Base-by-base conservation (phyloP, 495 filamentous ascomycete genomes). In the Penicillium verhagenii region DNA sequence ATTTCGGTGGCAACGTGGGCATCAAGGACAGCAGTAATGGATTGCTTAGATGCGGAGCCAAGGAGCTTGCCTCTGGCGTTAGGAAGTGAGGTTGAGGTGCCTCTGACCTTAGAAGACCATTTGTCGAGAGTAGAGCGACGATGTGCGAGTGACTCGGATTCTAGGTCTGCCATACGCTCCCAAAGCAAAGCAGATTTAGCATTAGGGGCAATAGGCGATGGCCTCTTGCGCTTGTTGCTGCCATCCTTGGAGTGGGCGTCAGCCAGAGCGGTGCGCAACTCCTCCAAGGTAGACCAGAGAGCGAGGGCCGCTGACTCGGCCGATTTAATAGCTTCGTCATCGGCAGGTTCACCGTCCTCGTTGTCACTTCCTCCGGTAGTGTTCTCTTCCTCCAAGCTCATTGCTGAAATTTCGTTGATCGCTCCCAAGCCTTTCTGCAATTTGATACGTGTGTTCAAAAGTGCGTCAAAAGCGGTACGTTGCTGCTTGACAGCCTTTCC, bases 231-330 rank as follows among this genome's bases (percentile, higher is more conserved):
- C 67, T 90, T 91, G 46, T 77, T 82, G 18, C 74, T 68, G 1
- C 58, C 64, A 54, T 79, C 69, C 33, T 70, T 73, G 4, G 75
- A 62, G 31, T 79, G 72, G 6, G 77, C 71, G n/a, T 77, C 71
- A 4, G 78, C 72, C 14, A 90, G 75, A 20, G 81, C 74, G 48
- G 76, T 65, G 13, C 92, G 86, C 54, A 96, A 82, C 20, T 78
- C 78, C 61, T 91, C 86, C 24, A 98, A 79, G 1, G 86, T 86
- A 57, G 87, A 93, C 86, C 91, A 96, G 38, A 98, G 80, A 39
- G 86, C 86, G 21, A 96, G 71, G 0, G 92, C 94, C n/a, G 92
- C 92, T 18, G 82, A 79, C 73, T 97, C 94, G 8, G 92, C 95
- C 0, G 87, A 88, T 56, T 86, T 78, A 59, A 96, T 67, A 2